Base-by-base conservation (phyloP, 2,329 filamentous ascomycete genomes). In the Ophiocordyceps robertsii region DNA sequence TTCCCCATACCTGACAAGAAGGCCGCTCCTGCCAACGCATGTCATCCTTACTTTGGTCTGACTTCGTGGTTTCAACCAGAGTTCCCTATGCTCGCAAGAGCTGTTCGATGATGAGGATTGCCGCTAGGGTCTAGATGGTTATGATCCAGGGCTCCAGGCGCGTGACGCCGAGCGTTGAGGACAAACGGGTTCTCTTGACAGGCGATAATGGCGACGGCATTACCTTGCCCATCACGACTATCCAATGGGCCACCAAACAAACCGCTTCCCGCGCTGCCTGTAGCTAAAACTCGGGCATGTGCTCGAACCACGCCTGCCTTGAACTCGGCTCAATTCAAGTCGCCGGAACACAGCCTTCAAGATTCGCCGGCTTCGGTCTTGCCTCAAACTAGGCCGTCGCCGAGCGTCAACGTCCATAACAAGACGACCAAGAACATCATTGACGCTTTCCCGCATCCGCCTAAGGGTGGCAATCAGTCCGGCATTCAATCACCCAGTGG, bases 371-470 rank as follows among this genome's bases (percentile, higher is more conserved):
- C 67, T 9, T 69, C 72, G 6, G 67, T 69, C 40, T 62, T 81
- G 11, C 72, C 76, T 6, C 69, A 75, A 14, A 66, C 75, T n/a
- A 75, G 73, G 45, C 68, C 73, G 2, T 62, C 70, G 6, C 70
- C 77, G 8, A 68, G 67, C 31, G 63, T 77, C 13, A 79, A 75
- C n/a, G n/a, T n/a, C n/a, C n/a, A n/a, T 6, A 76, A 77, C 24
- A 89, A 81, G 60, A 77, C 80, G 1, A 63, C 95, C 43, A 79
- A 88, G 47, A 93, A 93, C 63, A 85, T 84, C 1, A 82, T 94
- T 55, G 95, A 89, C 57, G 82, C 87, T 1, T 95, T 96, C 56
- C 90, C 90, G 29, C 84, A 94, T 49, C 90, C 90, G 14, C 90
- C 90, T 13, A 80, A 80, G 51, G 76, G 79, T 39, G 72, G 73